These are phyloP conservation scores for Meripilus lineatus DNA, from an alignment of 1,284 basidiomycete species.

Conservation along the genomic window DNA sequence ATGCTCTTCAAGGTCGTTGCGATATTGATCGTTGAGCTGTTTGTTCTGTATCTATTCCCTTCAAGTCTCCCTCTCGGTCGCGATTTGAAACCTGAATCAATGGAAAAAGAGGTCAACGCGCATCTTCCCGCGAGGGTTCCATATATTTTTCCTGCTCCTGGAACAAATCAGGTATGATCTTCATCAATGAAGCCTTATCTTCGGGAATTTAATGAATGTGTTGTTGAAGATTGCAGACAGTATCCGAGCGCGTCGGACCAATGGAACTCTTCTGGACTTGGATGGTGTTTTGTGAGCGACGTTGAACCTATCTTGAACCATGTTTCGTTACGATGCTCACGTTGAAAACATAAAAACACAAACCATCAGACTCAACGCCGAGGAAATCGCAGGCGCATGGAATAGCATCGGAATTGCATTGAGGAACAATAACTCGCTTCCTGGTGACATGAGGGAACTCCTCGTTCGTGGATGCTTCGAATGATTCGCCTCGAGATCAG, in stretches of 20 bases:
- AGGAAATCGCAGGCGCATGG: slow-evolving; percentile 20
- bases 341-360: not conserved
- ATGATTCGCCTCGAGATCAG: no score
- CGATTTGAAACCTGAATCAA: not conserved
- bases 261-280: slow-evolving; percentile 17
- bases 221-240: slow-evolving; percentile 18
- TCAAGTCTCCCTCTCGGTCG: no score
- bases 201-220: not conserved
- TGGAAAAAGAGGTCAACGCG: slow-evolving; percentile 1
- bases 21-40: no score
- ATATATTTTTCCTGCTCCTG: slow-evolving; percentile 22
- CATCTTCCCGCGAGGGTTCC: slow-evolving; percentile 22
- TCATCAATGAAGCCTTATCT: not conserved
- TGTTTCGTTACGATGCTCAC: not conserved
- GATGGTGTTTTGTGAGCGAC: slow-evolving; percentile 19
- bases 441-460: slow-evolving; percentile 24
- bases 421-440: slow-evolving; percentile 21
- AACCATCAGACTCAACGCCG: slow-evolving; percentile 19
- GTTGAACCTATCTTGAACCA: no score
- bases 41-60: no score
- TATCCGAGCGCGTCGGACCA: slow-evolving; percentile 16
- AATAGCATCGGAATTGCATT: slow-evolving; percentile 19
- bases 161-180: slow-evolving; percentile 16
- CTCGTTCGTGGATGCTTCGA: no score
- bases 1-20: no score